Evolutionary conservation across 352 stramenopile genomes (phyloP), one percentile per base, ranked within the genome.

Genomic region (Pythium aquatile): DNA sequence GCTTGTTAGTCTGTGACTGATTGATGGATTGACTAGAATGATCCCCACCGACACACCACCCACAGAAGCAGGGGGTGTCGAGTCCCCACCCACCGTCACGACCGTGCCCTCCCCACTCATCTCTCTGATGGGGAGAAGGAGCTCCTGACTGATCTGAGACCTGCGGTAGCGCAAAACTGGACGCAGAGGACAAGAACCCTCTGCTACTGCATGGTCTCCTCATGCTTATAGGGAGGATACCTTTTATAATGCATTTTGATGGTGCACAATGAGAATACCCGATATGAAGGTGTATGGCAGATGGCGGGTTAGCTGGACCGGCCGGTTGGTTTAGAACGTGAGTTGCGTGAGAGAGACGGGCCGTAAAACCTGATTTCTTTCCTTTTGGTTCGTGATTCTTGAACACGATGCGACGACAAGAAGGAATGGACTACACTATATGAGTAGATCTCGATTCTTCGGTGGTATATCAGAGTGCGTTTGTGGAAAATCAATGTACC

Each of bases 311-410:
- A 13, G 13, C 7, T 16, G 10, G 55, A 54, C 49, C 32, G 32
- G 40, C 9, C 32, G 33, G n/a, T 48, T 49, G 35, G 37, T 60
- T n/a, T 5, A 60, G 54, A 60, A 49, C 20, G 54, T 60, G 52
- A 58, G 29, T 57, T 26, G 30, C 29, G 30, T 39, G 51, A 39
- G 24, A 57, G 8, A 40, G 51, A 57, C 28, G 28, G 17, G 51
- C 26, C 32, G 3, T 4, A 42, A 42, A 32, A 55, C 52, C 52
- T 58, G 52, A 58, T 58, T 58, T 58, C 33, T 58, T 32, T 35
- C 17, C 14, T 17, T 30, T 8, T 7, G 52, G 32, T 28, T 30
- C 16, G 52, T 16, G 28, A 44, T 58, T 58, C 52, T 58, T 44
- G 33, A 40, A 46, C 52, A 16, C 52, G 33, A 46, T 28, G 16